These are phyloP conservation scores for Oemleria cerasiformis DNA, from an alignment of 306 rosid genomes.

Conservation along the genomic window DNA sequence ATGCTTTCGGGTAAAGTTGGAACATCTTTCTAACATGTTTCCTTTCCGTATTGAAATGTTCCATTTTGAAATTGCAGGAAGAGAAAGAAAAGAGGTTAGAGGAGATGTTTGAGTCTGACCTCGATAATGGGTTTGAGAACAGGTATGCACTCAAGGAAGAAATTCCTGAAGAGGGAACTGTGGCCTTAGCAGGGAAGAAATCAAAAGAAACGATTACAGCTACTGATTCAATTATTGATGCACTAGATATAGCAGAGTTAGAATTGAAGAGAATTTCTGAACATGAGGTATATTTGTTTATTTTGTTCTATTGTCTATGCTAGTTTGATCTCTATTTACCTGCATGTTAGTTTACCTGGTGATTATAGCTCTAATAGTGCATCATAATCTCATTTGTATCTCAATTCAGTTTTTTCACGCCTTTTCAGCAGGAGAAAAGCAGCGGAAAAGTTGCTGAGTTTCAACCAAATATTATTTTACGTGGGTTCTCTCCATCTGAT, in stretches of 20 bases:
- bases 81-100: conserved; percentile 93
- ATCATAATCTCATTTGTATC: conserved; percentile 7
- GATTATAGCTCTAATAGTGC: neutral
- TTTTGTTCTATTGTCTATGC: neutral
- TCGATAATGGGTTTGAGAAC: conserved; percentile 68
- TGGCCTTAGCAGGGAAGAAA: conserved; percentile 82
- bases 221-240: conserved; percentile 79
- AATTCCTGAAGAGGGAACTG: conserved; percentile 95
- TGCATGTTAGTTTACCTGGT: neutral
- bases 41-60: conserved; percentile 9
- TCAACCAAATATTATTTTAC: conserved; percentile 65
- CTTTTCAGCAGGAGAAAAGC: conserved; percentile 66
- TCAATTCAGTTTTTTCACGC: conserved; percentile 15
- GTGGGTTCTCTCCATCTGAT: conserved; percentile 76
- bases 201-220: conserved; percentile 87
- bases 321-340: neutral
- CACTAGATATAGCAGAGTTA: conserved; percentile 73
- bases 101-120: conserved; percentile 75
- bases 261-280: conserved; percentile 59
- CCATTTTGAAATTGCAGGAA: conserved; percentile 63
- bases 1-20: neutral
- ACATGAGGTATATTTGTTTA: conserved; percentile 51
- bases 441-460: conserved; percentile 39
- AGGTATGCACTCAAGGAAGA: conserved; percentile 61
- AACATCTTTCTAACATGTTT: neutral